These are phyloP conservation scores for Inonotus obliquus DNA, from an alignment of 1,284 basidiomycete species.

Conservation along the genomic window DNA sequence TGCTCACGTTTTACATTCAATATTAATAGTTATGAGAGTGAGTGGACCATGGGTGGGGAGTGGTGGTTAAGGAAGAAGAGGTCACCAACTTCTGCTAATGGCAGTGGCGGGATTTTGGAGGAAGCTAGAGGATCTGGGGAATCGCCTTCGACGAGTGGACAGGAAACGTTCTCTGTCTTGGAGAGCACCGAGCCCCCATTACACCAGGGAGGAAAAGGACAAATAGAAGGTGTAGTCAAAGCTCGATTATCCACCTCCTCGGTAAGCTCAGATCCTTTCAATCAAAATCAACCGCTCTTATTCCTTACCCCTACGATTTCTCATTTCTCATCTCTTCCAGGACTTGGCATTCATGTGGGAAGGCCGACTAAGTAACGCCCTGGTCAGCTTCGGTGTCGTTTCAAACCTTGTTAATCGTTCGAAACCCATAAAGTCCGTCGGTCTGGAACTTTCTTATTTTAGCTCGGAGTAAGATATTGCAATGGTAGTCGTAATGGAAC, in stretches of 20 bases:
- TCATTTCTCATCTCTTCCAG: conserved; percentile 34
- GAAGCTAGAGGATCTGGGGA: conserved; percentile 4
- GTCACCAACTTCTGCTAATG: conserved; percentile 10
- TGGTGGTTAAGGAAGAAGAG: conserved; percentile 75
- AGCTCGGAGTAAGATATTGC: conserved; percentile 47
- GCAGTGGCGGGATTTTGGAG: background rate
- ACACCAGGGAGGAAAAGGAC: conserved; percentile 29
- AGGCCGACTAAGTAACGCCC: conserved; percentile 83
- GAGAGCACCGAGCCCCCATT: conserved; percentile 18
- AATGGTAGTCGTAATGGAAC: background rate
- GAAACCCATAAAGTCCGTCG: conserved; percentile 83
- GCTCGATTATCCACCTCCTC: conserved; percentile 85
- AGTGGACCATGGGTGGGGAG: conserved; percentile 92
- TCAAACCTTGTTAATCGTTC: conserved; percentile 82
- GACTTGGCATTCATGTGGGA: conserved; percentile 92
- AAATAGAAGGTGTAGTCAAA: conserved; percentile 83
- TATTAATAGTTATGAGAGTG: conserved; percentile 93
- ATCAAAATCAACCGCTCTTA: background rate
- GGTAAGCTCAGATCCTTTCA: conserved; percentile 49
- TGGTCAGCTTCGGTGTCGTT: conserved; percentile 85
- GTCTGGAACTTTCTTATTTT: conserved; percentile 90
- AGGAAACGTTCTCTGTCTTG: conserved; percentile 7
- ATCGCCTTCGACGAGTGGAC: conserved; percentile 7
- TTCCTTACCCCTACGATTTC: conserved; percentile 7
- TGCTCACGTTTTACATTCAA: conserved; percentile 96